phyloP scores from a whole-genome alignment of 306 rosid genomes.

The Rubus parviflorus region DNA sequence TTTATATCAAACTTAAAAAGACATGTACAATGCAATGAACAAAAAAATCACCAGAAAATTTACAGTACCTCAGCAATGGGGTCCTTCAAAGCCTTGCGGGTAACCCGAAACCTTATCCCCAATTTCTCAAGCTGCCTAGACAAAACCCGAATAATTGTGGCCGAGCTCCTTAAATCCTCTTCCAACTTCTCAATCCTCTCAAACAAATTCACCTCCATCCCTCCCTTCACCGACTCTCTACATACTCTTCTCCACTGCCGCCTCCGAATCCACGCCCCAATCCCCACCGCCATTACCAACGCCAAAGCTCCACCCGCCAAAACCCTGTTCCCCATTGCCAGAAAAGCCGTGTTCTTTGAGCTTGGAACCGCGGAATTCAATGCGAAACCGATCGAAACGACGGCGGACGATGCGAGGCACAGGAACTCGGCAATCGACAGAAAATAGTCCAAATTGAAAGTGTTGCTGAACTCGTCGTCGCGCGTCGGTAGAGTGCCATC shows the following conservation, averaged over 20 bases:
- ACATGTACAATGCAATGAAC: not conserved
- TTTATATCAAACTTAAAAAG: not conserved
- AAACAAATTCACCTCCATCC: constrained; percentile 61
- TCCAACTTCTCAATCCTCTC: constrained; percentile 80
- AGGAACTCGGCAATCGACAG: constrained; percentile 55
- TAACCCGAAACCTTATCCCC: constrained; percentile 73
- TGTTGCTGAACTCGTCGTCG: constrained; percentile 2
- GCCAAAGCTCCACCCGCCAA: constrained; percentile 39
- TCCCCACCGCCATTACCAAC: constrained; percentile 49
- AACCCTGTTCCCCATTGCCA: constrained; percentile 37
- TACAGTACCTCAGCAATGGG: constrained; percentile 75
- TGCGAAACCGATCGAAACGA: constrained; percentile 38
- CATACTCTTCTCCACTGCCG: constrained; percentile 63
- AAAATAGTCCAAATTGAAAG: constrained; percentile 50
- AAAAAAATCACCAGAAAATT: not conserved
- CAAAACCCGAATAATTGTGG: constrained; percentile 53
- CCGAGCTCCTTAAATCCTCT: constrained; percentile 64
- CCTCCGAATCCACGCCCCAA: constrained; percentile 69
- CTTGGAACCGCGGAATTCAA: constrained; percentile 29
- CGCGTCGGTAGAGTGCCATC: too few species aligned
- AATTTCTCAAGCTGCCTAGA: constrained; percentile 91
- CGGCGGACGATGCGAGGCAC: constrained; percentile 57
- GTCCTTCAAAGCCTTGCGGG: constrained; percentile 63
- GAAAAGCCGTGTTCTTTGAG: constrained; percentile 42
- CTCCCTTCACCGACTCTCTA: constrained; percentile 39